phyloP scores from a whole-genome alignment of 352 stramenopile genomes.

The Blastocystis sp. region DNA sequence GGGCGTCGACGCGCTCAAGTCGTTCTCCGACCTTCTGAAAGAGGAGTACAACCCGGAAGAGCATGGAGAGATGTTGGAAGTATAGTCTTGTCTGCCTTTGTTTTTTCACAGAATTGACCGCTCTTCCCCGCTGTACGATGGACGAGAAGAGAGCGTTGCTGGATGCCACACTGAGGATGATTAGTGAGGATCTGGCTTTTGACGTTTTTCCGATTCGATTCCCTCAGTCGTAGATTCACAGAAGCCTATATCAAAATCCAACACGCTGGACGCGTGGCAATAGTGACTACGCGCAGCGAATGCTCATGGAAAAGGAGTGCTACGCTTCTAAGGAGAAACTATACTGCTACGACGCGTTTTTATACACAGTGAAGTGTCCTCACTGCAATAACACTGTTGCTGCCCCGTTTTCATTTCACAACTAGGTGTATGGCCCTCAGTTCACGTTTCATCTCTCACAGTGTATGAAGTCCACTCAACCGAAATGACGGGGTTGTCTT shows the following conservation, averaged over 20 bases:
- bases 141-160: background rate
- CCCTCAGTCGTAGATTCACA: background rate
- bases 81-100: background rate
- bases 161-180: background rate
- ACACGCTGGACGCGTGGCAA: background rate
- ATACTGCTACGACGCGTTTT: background rate
- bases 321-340: background rate
- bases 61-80: slow-evolving; percentile 66
- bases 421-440: background rate
- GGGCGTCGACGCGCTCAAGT: slow-evolving; percentile 85
- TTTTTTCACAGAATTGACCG: background rate
- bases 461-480: background rate
- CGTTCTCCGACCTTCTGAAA: slow-evolving; percentile 89
- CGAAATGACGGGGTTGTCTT: background rate
- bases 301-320: background rate
- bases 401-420: background rate
- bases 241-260: background rate
- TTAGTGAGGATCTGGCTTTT: background rate
- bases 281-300: background rate
- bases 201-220: background rate
- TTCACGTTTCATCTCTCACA: background rate
- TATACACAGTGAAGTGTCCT: background rate
- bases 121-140: background rate
- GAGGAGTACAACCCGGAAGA: slow-evolving; percentile 76
- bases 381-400: background rate